Conservation (phyloP, 257 asterid species). For the Echites panduratus region DNA sequence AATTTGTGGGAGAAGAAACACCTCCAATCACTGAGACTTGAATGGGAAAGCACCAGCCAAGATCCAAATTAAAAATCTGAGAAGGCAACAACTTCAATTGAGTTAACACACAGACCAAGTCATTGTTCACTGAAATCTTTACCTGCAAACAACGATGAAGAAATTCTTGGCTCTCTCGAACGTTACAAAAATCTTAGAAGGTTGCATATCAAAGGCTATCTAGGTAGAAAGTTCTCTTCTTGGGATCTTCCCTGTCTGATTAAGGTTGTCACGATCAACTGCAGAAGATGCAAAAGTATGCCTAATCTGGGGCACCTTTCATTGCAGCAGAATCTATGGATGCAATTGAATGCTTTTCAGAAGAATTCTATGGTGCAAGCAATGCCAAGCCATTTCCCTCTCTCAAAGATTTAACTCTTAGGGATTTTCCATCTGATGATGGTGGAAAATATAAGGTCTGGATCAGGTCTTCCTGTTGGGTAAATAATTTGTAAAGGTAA, state of each 20-base stretch:
- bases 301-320: slow-evolving; percentile 28
- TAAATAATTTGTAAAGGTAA: too few species aligned
- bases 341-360: slow-evolving; percentile 11
- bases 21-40: slow-evolving; percentile 14
- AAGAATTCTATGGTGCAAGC: slow-evolving; percentile 14
- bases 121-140: slow-evolving; percentile 14
- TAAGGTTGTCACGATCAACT: slow-evolving; percentile 19
- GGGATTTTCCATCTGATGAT: slow-evolving; percentile 28
- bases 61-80: slow-evolving; percentile 6
- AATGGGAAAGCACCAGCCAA: slow-evolving; percentile 17
- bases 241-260: slow-evolving; percentile 29
- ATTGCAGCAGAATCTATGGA: slow-evolving; percentile 15
- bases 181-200: slow-evolving; percentile 21
- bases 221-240: slow-evolving; percentile 19
- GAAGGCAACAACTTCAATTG: slow-evolving; percentile 1
- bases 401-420: slow-evolving; percentile 19
- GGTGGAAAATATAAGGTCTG: too few species aligned
- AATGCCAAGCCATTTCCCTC: slow-evolving; percentile 15
- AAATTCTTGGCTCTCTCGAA: slow-evolving; percentile 20
- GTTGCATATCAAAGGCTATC: slow-evolving; percentile 18
- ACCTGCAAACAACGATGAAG: slow-evolving; percentile 11
- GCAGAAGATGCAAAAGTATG: slow-evolving; percentile 17
- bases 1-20: slow-evolving; percentile 19
- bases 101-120: slow-evolving; percentile 1
- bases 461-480: too few species aligned